These are phyloP conservation scores for Exophiala viscosa DNA, from an alignment of 2,329 filamentous ascomycete genomes.

Conservation along the genomic window DNA sequence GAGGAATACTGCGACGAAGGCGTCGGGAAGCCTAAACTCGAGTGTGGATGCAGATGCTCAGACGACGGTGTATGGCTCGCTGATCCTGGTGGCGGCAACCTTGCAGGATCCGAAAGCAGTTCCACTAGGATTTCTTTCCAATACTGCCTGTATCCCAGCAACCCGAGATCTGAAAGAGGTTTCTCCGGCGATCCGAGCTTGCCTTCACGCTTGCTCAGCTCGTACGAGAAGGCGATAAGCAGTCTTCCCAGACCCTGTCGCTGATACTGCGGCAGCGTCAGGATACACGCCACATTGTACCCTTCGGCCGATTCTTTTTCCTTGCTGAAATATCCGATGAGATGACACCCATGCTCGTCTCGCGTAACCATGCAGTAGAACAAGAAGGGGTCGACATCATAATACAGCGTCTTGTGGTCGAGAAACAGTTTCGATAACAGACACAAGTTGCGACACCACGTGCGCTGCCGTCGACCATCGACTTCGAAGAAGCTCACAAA, in stretches of 20 bases:
- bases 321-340: conserved; percentile 98
- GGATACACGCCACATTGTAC: conserved; percentile 97
- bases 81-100: conserved; percentile 36
- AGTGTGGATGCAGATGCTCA: conserved; percentile 26
- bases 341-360: conserved; percentile 90
- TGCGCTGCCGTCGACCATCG: conserved; percentile 90
- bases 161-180: conserved; percentile 85
- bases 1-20: conserved; percentile 42
- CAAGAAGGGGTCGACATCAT: conserved; percentile 81
- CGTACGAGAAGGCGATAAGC: conserved; percentile 95
- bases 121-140: conserved; percentile 96
- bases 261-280: conserved; percentile 94
- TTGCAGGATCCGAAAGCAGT: conserved; percentile 69
- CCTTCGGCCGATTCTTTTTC: conserved; percentile 96
- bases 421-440: conserved; percentile 93
- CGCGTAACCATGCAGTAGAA: conserved; percentile 94
- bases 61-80: conserved; percentile 25
- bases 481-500: conserved; percentile 96
- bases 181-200: conserved; percentile 97
- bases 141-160: conserved; percentile 92
- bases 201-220: conserved; percentile 89
- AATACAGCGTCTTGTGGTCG: conserved; percentile 90
- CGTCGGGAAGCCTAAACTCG: conserved; percentile 14
- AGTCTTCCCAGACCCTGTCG: conserved; percentile 89
- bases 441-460: conserved; percentile 98